These are phyloP conservation scores for Pseudogymnoascus sp. DNA, from an alignment of 2,329 filamentous ascomycete genomes.

Conservation along the genomic window DNA sequence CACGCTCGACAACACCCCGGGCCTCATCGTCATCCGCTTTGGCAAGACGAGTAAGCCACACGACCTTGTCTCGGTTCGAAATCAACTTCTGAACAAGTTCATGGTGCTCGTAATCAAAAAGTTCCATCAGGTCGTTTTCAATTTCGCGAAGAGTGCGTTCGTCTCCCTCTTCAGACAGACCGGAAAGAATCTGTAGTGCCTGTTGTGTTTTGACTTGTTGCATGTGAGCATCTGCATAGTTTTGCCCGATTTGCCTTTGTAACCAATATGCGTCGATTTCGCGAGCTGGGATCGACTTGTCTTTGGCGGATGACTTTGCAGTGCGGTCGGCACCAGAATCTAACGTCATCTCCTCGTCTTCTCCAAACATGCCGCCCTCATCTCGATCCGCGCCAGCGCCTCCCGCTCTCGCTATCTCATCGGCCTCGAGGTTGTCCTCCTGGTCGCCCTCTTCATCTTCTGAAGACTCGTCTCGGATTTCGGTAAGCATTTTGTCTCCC, in stretches of 20 bases:
- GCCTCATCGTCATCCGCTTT: conserved; percentile 73
- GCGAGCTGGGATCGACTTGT: conserved; percentile 66
- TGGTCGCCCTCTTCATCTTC: conserved; percentile 67
- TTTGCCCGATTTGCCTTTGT: conserved; percentile 78
- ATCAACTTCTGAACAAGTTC: conserved; percentile 88
- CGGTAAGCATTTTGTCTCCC: conserved; percentile 67
- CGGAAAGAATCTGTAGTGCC: conserved; percentile 75
- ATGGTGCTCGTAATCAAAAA: conserved; percentile 95
- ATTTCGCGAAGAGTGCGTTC: conserved; percentile 85
- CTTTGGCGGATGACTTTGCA: conserved; percentile 39
- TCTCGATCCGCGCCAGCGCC: conserved; percentile 41
- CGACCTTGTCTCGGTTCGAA: conserved; percentile 84
- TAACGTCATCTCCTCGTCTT: conserved; percentile 74
- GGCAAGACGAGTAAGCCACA: conserved; percentile 88
- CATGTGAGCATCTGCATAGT: conserved; percentile 86
- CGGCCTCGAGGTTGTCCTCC: conserved; percentile 48
- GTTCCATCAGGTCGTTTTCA: conserved; percentile 96
- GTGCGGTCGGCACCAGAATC: conserved; percentile 54
- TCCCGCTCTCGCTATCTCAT: conserved; percentile 43
- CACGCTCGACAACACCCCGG: conserved; percentile 70
- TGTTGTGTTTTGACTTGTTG: conserved; percentile 88
- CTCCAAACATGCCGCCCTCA: conserved; percentile 45
- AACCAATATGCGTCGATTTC: conserved; percentile 98
- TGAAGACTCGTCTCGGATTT: conserved; percentile 81
- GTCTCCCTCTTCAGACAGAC: conserved; percentile 67